A percentile compares a stretch with the other conserved stretches of the same genome.
phyloP scores from a whole-genome alignment of 768 basidiomycete species.

The Saitozyma sp. region DNA sequence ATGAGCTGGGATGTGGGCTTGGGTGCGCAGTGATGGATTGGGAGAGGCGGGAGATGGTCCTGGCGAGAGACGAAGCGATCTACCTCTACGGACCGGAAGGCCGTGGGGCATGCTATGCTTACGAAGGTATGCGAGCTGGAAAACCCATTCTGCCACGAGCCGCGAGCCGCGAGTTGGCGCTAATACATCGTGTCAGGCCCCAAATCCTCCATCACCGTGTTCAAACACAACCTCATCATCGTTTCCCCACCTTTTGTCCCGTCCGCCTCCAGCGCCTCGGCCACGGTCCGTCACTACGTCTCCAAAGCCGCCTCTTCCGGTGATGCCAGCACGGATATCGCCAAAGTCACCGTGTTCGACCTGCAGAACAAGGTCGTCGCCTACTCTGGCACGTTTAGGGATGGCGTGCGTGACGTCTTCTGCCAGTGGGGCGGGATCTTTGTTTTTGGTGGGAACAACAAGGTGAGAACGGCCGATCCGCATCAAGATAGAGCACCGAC shows the following conservation, averaged over 20 bases:
- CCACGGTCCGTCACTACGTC: slow-evolving; percentile 72
- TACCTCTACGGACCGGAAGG: slow-evolving; percentile 81
- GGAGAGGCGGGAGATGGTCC: slow-evolving; percentile 65
- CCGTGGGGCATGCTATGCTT: slow-evolving; percentile 79
- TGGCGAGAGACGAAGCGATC: slow-evolving; percentile 89
- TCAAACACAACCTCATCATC: slow-evolving; percentile 82
- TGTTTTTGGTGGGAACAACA: slow-evolving; percentile 73
- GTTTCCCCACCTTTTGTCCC: slow-evolving; percentile 81
- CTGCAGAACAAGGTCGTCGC: slow-evolving; percentile 87
- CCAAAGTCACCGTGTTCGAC: slow-evolving; percentile 75
- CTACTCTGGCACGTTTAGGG: slow-evolving; percentile 74
- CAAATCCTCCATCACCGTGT: slow-evolving; percentile 74
- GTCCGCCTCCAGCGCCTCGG: slow-evolving; percentile 64
- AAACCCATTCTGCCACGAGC: not conserved
- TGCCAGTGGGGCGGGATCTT: slow-evolving; percentile 80
- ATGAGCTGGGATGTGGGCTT: slow-evolving; percentile 80
- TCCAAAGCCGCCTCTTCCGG: slow-evolving; percentile 62
- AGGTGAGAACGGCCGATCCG: slow-evolving; percentile 56
- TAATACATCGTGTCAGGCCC: slow-evolving; percentile 56
- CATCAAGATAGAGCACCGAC: too few species aligned
- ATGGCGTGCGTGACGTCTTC: slow-evolving; percentile 79
- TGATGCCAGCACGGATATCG: slow-evolving; percentile 54
- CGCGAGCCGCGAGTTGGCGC: slow-evolving; percentile 8
- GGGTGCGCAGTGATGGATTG: slow-evolving; percentile 83
- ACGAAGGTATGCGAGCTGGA: slow-evolving; percentile 67